Evolutionary conservation across 306 rosid genomes (phyloP).

Genomic region (Cercis canadensis): DNA sequence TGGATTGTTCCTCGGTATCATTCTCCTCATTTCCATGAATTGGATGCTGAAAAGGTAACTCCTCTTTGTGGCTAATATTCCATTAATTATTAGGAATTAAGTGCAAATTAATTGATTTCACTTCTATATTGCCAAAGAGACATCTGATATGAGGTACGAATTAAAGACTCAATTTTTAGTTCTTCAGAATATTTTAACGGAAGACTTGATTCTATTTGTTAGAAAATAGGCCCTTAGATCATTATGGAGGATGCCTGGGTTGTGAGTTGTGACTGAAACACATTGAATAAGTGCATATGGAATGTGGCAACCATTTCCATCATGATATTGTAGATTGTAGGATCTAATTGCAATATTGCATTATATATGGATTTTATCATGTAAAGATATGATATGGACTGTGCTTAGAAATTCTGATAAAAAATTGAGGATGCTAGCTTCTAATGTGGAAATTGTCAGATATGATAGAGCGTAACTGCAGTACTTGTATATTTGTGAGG

Average conservation of each 20-base stretch:
- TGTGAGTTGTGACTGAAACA: conserved; percentile 8
- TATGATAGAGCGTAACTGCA: conserved; percentile 1
- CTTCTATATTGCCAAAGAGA: neutral
- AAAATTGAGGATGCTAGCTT: conserved; percentile 19
- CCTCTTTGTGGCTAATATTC: conserved; percentile 12
- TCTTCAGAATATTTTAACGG: neutral
- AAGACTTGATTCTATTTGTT: conserved; percentile 12
- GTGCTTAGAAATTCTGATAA: conserved; percentile 9
- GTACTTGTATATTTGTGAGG: neutral
- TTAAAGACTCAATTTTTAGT: too few species aligned
- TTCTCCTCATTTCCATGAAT: conserved; percentile 72
- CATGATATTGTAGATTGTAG: conserved; percentile 9
- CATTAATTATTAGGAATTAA: neutral
- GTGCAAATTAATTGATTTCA: conserved; percentile 18
- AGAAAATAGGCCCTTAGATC: too few species aligned
- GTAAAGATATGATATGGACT: neutral
- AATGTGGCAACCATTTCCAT: conserved; percentile 18
- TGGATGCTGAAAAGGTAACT: conserved; percentile 66
- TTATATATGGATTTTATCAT: conserved; percentile 9
- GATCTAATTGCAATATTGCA: neutral
- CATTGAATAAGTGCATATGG: conserved; percentile 21
- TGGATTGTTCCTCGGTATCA: conserved; percentile 83
- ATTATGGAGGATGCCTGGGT: neutral
- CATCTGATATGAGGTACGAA: conserved; percentile 15
- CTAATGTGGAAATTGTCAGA: conserved; percentile 2